These are phyloP conservation scores for Herpotrichia juniperi DNA, from an alignment of 2,329 filamentous ascomycete species.

Conservation along the genomic window DNA sequence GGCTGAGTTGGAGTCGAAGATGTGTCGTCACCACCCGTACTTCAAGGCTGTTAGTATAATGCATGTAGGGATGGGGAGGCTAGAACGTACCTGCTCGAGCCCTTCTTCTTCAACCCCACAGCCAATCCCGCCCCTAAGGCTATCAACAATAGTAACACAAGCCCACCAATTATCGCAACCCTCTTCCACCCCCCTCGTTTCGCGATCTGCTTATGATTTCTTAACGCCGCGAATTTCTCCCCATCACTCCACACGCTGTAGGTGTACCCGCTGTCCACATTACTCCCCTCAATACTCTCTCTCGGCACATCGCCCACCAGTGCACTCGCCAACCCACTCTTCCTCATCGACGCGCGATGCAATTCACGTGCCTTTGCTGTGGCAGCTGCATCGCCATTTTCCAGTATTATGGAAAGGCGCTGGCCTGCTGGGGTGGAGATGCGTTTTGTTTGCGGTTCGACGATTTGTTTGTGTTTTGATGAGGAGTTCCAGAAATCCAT, in stretches of 20 bases:
- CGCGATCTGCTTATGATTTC: slow-evolving; percentile 30
- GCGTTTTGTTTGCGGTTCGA: slow-evolving; percentile 44
- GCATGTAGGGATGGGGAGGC: not conserved
- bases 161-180: slow-evolving; percentile 40
- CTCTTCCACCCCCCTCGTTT: slow-evolving; percentile 49
- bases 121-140: slow-evolving; percentile 47
- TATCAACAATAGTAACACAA: slow-evolving; percentile 42
- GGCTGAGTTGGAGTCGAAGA: not conserved
- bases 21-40: not conserved
- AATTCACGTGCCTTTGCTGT: slow-evolving; percentile 16
- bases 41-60: not conserved
- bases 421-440: slow-evolving; percentile 51
- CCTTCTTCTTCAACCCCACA: slow-evolving; percentile 49
- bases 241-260: slow-evolving; percentile 46
- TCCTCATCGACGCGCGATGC: slow-evolving; percentile 24
- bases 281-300: slow-evolving; percentile 33
- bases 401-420: slow-evolving; percentile 49
- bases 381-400: slow-evolving; percentile 31
- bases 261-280: slow-evolving; percentile 31
- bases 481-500: slow-evolving; percentile 35
- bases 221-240: slow-evolving; percentile 37
- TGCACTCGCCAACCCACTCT: slow-evolving; percentile 25
- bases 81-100: slow-evolving; percentile 24
- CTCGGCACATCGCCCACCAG: slow-evolving; percentile 35
- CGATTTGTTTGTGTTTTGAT: slow-evolving; percentile 28